phyloP scores from a whole-genome alignment of 306 rosid genomes.

The Cyamopsis tetragonoloba region DNA sequence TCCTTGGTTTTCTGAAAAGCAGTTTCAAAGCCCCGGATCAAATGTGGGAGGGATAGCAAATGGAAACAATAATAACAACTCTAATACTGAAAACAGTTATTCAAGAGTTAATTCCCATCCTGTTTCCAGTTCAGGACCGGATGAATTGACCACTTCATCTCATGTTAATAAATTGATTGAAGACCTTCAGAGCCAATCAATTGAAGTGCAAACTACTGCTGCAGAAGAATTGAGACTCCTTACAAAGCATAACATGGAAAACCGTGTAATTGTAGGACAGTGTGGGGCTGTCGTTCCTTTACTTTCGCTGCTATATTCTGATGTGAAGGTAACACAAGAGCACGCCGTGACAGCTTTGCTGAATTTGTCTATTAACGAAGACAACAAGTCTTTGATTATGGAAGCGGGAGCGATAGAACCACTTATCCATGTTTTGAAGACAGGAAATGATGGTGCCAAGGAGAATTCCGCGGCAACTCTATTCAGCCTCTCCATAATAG shows the following conservation, averaged over 20 bases:
- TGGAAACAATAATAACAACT: conserved; percentile 40
- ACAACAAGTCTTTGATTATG: conserved; percentile 77
- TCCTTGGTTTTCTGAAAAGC: too few species aligned
- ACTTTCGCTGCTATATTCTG: conserved; percentile 68
- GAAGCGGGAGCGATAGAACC: conserved; percentile 89
- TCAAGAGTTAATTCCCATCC: conserved; percentile 33
- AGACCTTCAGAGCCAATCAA: conserved; percentile 62
- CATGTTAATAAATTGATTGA: conserved; percentile 64
- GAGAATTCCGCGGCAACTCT: conserved; percentile 93
- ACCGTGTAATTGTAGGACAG: conserved; percentile 68
- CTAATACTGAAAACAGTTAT: conserved; percentile 20
- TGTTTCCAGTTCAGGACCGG: conserved; percentile 33
- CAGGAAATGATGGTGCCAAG: conserved; percentile 79
- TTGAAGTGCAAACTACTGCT: conserved; percentile 64
- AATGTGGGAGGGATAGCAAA: too few species aligned
- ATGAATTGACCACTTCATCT: conserved; percentile 48
- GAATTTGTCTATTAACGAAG: conserved; percentile 78
- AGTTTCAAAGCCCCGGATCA: too few species aligned
- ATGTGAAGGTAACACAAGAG: conserved; percentile 61
- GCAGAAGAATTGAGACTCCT: conserved; percentile 93
- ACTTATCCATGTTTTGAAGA: conserved; percentile 70
- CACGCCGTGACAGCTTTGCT: conserved; percentile 94
- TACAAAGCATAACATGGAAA: conserved; percentile 77
- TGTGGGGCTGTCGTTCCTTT: conserved; percentile 69
- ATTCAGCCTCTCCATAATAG: conserved; percentile 87